A percentile compares a stretch with the other conserved stretches of the same genome.
phyloP scores from a whole-genome alignment of 2,329 filamentous ascomycete genomes.

The Davidsoniella australis region DNA sequence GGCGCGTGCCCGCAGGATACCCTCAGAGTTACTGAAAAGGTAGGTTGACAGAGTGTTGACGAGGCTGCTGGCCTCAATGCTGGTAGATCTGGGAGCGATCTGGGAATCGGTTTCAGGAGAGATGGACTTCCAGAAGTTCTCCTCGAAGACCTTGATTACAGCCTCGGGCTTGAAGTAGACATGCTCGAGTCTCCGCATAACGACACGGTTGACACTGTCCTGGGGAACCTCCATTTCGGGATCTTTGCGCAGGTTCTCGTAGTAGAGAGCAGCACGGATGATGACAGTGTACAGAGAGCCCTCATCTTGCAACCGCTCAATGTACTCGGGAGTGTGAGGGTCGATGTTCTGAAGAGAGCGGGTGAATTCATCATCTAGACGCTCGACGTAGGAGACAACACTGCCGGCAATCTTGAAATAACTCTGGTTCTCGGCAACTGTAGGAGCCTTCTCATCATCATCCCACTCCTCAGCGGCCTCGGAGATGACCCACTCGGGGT shows the following conservation, averaged over 20 bases:
- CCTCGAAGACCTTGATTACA: constrained; percentile 85
- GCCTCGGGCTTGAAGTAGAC: constrained; percentile 97
- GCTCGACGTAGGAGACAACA: constrained; percentile 84
- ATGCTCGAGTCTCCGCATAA: constrained; percentile 90
- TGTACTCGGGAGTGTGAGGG: constrained; percentile 96
- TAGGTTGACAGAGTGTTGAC: constrained; percentile 86
- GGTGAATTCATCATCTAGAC: constrained; percentile 91
- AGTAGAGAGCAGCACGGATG: constrained; percentile 74
- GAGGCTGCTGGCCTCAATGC: constrained; percentile 53
- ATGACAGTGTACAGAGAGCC: constrained; percentile 81
- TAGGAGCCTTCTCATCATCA: constrained; percentile 86
- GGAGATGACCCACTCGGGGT: constrained; percentile 66
- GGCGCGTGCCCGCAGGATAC: constrained; percentile 85
- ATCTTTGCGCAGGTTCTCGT: constrained; percentile 61
- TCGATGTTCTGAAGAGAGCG: constrained; percentile 96
- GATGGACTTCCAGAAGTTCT: constrained; percentile 78
- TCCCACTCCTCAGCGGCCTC: constrained; percentile 97
- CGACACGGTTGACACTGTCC: constrained; percentile 77
- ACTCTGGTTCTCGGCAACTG: constrained; percentile 53
- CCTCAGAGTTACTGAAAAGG: constrained; percentile 84
- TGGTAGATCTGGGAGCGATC: constrained; percentile 58
- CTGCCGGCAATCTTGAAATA: constrained; percentile 86
- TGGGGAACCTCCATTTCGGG: constrained; percentile 56
- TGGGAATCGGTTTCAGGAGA: constrained; percentile 53
- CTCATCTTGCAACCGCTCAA: constrained; percentile 86